Evolutionary conservation across 306 rosid species (phyloP).

Genomic region (Fragaria nilgerrensis): DNA sequence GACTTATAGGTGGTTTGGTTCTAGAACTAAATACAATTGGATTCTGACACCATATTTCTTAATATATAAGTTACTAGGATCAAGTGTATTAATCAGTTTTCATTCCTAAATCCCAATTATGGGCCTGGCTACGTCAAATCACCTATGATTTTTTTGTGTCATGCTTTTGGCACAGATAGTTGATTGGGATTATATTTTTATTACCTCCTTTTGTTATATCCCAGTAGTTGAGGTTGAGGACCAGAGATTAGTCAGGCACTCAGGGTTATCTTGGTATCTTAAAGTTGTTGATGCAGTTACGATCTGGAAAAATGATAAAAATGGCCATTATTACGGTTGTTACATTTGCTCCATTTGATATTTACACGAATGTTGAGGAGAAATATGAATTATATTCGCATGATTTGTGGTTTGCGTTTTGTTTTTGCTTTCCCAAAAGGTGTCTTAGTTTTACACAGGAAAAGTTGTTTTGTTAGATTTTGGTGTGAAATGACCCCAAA

Average conservation of each 20-base stretch:
- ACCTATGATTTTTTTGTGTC: neutral
- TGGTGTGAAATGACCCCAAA: neutral
- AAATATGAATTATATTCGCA: neutral
- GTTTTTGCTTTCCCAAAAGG: neutral
- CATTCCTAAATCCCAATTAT: neutral
- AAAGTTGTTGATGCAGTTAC: neutral
- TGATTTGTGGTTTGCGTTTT: neutral
- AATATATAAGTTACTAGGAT: neutral
- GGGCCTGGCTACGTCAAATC: neutral
- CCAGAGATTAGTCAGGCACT: neutral
- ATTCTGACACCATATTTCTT: neutral
- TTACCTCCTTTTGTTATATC: neutral
- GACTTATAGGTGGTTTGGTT: neutral
- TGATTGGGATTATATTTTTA: neutral
- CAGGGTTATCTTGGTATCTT: neutral
- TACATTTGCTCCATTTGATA: neutral
- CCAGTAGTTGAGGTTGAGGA: neutral
- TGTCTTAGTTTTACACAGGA: neutral
- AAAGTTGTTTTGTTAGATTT: neutral
- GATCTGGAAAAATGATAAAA: neutral
- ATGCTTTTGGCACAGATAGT: neutral
- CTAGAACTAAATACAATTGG: neutral
- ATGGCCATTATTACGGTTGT: neutral
- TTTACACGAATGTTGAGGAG: neutral
- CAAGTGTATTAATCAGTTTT: neutral